A percentile compares a stretch with the other conserved stretches of the same genome.
phyloP scores from a whole-genome alignment of 2,329 filamentous ascomycete genomes.

The Apiospora arundinis region DNA sequence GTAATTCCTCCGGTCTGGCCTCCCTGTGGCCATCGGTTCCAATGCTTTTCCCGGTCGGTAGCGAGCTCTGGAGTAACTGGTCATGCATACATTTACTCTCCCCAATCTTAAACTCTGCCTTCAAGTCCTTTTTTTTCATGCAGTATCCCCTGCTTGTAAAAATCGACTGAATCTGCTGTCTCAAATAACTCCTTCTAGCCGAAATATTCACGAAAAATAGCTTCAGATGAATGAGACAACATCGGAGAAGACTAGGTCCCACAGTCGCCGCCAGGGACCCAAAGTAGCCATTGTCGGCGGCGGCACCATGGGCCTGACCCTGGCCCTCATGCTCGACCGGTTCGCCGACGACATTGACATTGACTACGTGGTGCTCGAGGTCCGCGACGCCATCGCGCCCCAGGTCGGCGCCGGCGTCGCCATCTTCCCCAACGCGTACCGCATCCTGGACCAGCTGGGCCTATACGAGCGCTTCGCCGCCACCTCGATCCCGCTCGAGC shows the following conservation, averaged over 20 bases:
- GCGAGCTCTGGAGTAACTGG: neutral
- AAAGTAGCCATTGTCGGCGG: conserved; percentile 30
- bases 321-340: conserved; percentile 47
- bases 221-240: no score
- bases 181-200: no score
- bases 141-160: neutral
- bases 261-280: neutral
- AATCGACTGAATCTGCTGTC: no score
- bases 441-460: conserved; percentile 51
- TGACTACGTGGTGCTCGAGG: conserved; percentile 52
- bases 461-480: conserved; percentile 38
- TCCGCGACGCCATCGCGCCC: conserved; percentile 41
- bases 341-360: conserved; percentile 37
- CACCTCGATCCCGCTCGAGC: conserved; percentile 18
- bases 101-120: no score
- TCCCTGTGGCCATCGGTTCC: no score
- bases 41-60: neutral
- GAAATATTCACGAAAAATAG: no score
- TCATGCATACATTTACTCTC: no score
- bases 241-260: no score
- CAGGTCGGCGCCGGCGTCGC: conserved; percentile 49
- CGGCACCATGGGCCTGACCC: conserved; percentile 43
- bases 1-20: no score
- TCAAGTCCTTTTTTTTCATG: no score
- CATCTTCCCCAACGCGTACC: conserved; percentile 42